Conservation (phyloP, 352 stramenopile species). For the Globisporangium camurandrum region DNA sequence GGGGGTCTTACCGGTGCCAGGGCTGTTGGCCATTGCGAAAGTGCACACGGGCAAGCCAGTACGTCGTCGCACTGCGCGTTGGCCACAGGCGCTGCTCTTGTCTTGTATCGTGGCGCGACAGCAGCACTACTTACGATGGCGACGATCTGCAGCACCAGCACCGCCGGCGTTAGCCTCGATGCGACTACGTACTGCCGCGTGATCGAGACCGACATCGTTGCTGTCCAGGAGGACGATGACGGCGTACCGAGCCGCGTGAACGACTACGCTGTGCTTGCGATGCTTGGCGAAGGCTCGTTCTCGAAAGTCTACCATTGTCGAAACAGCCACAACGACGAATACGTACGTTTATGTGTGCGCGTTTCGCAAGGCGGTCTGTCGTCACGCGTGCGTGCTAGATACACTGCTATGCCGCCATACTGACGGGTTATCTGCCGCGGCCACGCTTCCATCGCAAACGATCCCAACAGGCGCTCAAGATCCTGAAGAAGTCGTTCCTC, state of each 20-base stretch:
- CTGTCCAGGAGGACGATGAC: slow-evolving; percentile 53
- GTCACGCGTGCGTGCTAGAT: neutral
- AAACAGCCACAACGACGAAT: slow-evolving; percentile 36
- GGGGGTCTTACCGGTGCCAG: no score
- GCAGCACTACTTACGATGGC: no score
- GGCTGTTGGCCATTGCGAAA: no score
- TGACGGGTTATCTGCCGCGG: neutral
- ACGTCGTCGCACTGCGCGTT: no score
- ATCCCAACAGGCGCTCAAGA: slow-evolving; percentile 72
- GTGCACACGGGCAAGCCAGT: no score
- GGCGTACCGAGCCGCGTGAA: slow-evolving; percentile 64
- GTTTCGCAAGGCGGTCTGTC: neutral
- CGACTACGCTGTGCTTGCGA: slow-evolving; percentile 47
- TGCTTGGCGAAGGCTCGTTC: slow-evolving; percentile 71
- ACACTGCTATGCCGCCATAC: neutral
- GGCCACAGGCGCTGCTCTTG: no score
- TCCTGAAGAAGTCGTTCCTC: slow-evolving; percentile 82
- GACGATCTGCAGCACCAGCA: no score
- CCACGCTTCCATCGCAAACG: no score
- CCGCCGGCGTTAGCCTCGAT: no score
- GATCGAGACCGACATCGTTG: slow-evolving; percentile 55
- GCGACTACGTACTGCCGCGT: slow-evolving; percentile 19
- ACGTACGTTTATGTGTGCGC: slow-evolving; percentile 23
- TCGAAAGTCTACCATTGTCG: slow-evolving; percentile 71
- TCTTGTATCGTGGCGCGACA: no score